Percentiles rank a stretch among this genome's conserved stretches.
Evolutionary conservation across 345 rosid genomes (phyloP).

Genomic region (Eucalyptus pauciflora): DNA sequence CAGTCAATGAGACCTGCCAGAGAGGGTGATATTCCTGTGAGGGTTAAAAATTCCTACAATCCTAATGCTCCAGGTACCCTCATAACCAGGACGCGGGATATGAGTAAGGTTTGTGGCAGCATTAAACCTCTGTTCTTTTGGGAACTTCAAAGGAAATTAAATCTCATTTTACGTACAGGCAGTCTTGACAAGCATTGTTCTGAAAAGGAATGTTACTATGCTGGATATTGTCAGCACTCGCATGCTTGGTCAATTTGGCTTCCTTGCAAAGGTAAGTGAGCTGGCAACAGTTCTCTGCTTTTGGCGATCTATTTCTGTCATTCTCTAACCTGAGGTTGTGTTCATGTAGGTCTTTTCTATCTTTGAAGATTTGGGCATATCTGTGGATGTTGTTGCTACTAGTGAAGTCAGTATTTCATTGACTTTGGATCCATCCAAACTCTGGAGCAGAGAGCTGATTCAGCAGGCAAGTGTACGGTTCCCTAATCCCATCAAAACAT

Average conservation of each 20-base stretch:
- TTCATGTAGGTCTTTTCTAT: constrained; percentile 74
- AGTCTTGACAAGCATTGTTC: constrained; percentile 91
- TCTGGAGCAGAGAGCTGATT: constrained; percentile 96
- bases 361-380: constrained; percentile 92
- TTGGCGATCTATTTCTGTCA: not conserved
- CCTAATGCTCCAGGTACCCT: constrained; percentile 97
- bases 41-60: constrained; percentile 97
- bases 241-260: constrained; percentile 98
- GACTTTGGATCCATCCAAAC: constrained; percentile 93
- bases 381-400: constrained; percentile 98
- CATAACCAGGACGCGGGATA: constrained; percentile 75
- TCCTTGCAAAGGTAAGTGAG: constrained; percentile 76
- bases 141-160: not conserved
- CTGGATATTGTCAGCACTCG: constrained; percentile 96
- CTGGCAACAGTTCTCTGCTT: not conserved
- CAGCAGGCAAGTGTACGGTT: constrained; percentile 77
- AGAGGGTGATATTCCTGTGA: constrained; percentile 95
- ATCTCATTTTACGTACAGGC: constrained; percentile 38
- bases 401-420: constrained; percentile 99
- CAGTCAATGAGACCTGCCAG: constrained; percentile 99
- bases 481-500: not conserved
- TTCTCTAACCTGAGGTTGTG: not conserved
- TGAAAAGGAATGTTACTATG: constrained; percentile 97
- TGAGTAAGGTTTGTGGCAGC: constrained; percentile 66
- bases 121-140: not conserved